Percentiles rank a stretch among this genome's conserved stretches.
These are phyloP conservation scores for Panus rudis DNA, from an alignment of 768 basidiomycete species.

Conservation along the genomic window DNA sequence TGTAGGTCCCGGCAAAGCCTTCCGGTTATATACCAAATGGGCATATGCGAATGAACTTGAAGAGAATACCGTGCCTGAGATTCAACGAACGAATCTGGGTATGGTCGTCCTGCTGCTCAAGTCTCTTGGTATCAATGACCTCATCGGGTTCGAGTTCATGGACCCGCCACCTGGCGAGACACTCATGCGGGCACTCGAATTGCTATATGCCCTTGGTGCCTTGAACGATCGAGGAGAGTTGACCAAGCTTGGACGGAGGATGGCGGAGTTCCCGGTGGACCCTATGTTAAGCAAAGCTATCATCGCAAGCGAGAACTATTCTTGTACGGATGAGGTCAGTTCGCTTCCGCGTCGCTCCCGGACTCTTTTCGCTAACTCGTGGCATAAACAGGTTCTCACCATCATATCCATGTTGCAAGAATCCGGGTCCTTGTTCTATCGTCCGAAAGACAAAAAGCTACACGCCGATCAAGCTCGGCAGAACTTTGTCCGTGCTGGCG, in stretches of 20 bases:
- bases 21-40: conserved; percentile 99
- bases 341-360: not conserved
- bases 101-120: conserved; percentile 94
- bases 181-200: conserved; percentile 87
- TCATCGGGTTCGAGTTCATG: conserved; percentile 97
- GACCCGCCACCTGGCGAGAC: conserved; percentile 98
- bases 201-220: conserved; percentile 92
- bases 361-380: not conserved
- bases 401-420: conserved; percentile 98
- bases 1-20: conserved; percentile 96
- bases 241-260: conserved; percentile 92
- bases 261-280: conserved; percentile 99
- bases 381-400: conserved; percentile 64
- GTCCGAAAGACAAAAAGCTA: conserved; percentile 96
- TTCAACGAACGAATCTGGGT: conserved; percentile 96
- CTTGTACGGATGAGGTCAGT: conserved; percentile 90
- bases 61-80: conserved; percentile 96
- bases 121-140: conserved; percentile 95
- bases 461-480: conserved; percentile 97
- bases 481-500: conserved; percentile 92
- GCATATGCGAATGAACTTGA: conserved; percentile 94
- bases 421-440: conserved; percentile 89
- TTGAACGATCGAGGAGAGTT: conserved; percentile 94
- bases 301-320: conserved; percentile 90
- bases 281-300: conserved; percentile 97